Percentiles rank a stretch among this genome's conserved stretches.
Conservation (phyloP, 805 yeast species). For the Wickerhamiella vanderwaltii region DNA sequence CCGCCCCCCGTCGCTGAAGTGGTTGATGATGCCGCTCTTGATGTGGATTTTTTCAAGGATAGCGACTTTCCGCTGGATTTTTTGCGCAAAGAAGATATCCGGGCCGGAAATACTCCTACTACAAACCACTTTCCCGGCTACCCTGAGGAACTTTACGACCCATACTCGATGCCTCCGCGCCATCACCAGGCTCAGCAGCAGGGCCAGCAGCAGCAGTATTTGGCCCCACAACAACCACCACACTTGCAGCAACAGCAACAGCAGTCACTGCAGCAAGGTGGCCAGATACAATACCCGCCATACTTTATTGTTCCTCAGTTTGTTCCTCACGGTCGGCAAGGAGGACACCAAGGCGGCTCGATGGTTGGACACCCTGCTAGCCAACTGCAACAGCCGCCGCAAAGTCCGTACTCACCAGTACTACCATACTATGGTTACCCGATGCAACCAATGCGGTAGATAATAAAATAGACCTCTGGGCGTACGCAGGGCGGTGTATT, state of each 20-base stretch:
- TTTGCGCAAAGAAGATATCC: slow-evolving; percentile 12
- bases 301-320: slow-evolving; percentile 10
- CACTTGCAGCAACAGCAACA: neutral
- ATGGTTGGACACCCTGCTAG: slow-evolving; percentile 1
- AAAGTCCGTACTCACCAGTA: slow-evolving; percentile 5
- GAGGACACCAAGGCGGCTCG: slow-evolving; percentile 1
- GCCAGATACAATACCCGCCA: slow-evolving; percentile 1
- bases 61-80: slow-evolving; percentile 14
- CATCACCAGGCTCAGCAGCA: slow-evolving; percentile 11
- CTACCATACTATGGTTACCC: slow-evolving; percentile 7
- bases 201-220: slow-evolving; percentile 12
- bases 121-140: slow-evolving; percentile 7
- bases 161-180: neutral
- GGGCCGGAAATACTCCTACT: slow-evolving; percentile 12
- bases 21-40: slow-evolving; percentile 7
- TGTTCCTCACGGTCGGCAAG: slow-evolving; percentile 9
- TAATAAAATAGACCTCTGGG: no score
- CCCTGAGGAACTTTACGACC: slow-evolving; percentile 10
- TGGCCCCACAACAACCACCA: slow-evolving; percentile 6
- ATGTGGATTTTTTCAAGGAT: slow-evolving; percentile 9
- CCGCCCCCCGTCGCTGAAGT: neutral
- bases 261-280: slow-evolving; percentile 1
- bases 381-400: slow-evolving; percentile 6
- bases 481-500: no score
- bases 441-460: slow-evolving; percentile 1